These are phyloP conservation scores for Trichoderma sp. DNA, from an alignment of 2,329 filamentous ascomycete species.

Conservation along the genomic window DNA sequence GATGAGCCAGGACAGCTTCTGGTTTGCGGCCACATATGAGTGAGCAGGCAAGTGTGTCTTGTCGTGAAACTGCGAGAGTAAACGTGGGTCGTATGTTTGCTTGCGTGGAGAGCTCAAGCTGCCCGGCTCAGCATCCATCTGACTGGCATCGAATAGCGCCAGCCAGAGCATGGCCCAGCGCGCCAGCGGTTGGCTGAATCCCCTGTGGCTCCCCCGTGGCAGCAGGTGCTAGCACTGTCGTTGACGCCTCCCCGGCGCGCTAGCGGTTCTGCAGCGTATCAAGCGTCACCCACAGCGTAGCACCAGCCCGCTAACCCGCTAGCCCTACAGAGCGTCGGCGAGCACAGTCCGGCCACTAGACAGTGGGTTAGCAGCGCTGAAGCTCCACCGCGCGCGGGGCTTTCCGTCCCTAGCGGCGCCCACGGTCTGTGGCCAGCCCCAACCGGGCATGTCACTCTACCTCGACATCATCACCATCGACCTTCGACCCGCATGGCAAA, in stretches of 20 bases:
- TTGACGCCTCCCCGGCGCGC: constrained; percentile 12
- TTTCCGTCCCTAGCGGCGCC: constrained; percentile 20
- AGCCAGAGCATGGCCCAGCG: constrained; percentile 3
- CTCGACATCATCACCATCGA: constrained; percentile 20
- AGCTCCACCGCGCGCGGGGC: constrained; percentile 12
- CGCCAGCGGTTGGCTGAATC: not conserved
- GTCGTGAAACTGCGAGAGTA: not conserved
- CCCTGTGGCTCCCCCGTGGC: not conserved
- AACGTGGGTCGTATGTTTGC: not conserved
- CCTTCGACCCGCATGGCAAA: not conserved
- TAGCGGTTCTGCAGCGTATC: not conserved
- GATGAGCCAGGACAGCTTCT: not conserved
- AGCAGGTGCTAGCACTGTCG: constrained; percentile 11
- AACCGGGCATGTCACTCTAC: constrained; percentile 21
- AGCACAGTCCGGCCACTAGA: not conserved
- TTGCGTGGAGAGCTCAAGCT: not conserved
- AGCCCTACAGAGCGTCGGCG: constrained; percentile 5
- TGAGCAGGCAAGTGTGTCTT: constrained; percentile 6
- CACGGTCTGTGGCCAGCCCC: constrained; percentile 11
- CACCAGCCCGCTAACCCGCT: not conserved
- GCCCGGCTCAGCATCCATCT: not conserved
- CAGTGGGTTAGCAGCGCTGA: not conserved
- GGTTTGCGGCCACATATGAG: constrained; percentile 4
- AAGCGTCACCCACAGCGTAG: not conserved
- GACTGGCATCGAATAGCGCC: constrained; percentile 9